These are phyloP conservation scores for Rhynchosporium agropyri DNA, from an alignment of 2,329 filamentous ascomycete genomes.

Conservation along the genomic window DNA sequence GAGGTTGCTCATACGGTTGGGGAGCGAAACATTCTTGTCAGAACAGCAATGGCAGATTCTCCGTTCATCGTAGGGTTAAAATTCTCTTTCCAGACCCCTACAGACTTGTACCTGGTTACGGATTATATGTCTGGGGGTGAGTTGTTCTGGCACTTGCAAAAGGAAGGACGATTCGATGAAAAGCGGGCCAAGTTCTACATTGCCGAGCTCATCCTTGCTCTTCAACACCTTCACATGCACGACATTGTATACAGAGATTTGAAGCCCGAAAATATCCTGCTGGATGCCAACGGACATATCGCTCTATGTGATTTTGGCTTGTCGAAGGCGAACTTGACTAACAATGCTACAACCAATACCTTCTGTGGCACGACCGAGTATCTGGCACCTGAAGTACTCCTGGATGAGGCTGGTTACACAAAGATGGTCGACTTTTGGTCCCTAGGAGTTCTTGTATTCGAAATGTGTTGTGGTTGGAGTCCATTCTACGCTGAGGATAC, in stretches of 20 bases:
- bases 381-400: slow-evolving; percentile 88
- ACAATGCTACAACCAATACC: slow-evolving; percentile 97
- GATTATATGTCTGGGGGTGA: slow-evolving; percentile 99
- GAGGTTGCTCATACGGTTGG: slow-evolving; percentile 97
- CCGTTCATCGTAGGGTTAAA: slow-evolving; percentile 98
- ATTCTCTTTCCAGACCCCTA: slow-evolving; percentile 97
- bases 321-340: slow-evolving; percentile 95
- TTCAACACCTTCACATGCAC: slow-evolving; percentile 93
- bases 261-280: slow-evolving; percentile 95
- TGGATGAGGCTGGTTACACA: slow-evolving; percentile 96
- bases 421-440: slow-evolving; percentile 99
- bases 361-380: slow-evolving; percentile 99
- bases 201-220: slow-evolving; percentile 90
- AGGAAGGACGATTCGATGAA: slow-evolving; percentile 94
- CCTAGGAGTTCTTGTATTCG: slow-evolving; percentile 92
- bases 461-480: slow-evolving; percentile 99
- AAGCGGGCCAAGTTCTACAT: slow-evolving; percentile 98
- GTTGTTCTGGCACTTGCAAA: slow-evolving; percentile 97
- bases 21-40: slow-evolving; percentile 94
- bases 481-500: slow-evolving; percentile 99
- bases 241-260: slow-evolving; percentile 97
- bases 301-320: slow-evolving; percentile 96
- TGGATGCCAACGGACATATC: slow-evolving; percentile 97
- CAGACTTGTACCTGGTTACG: slow-evolving; percentile 96
- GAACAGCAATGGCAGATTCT: slow-evolving; percentile 92